phyloP scores from a whole-genome alignment of 768 basidiomycete genomes.

The Scleroderma citrinum region DNA sequence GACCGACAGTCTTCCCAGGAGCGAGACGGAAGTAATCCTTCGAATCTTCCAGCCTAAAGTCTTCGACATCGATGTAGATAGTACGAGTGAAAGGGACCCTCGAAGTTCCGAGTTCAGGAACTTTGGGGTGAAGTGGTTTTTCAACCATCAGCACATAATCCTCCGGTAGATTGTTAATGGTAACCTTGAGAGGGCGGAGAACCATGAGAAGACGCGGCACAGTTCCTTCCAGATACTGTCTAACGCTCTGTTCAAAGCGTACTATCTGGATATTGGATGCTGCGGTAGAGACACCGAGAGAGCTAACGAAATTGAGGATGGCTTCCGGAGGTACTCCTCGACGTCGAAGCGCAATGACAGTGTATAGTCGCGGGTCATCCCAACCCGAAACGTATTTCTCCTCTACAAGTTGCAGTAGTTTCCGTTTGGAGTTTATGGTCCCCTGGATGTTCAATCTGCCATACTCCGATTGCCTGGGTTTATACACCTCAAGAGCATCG shows the following conservation, averaged over 20 bases:
- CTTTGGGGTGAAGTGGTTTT: constrained; percentile 92
- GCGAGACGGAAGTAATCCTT: constrained; percentile 97
- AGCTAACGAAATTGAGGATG: constrained; percentile 86
- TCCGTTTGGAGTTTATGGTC: constrained; percentile 95
- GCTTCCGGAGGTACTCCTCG: constrained; percentile 97
- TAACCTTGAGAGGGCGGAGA: constrained; percentile 82
- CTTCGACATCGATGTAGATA: constrained; percentile 88
- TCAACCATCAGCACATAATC: constrained; percentile 79
- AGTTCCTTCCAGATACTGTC: constrained; percentile 83
- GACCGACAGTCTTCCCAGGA: constrained; percentile 94
- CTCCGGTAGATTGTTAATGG: constrained; percentile 84
- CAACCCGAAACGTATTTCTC: constrained; percentile 82
- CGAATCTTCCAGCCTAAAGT: constrained; percentile 88
- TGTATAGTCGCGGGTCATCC: constrained; percentile 98
- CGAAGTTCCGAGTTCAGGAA: constrained; percentile 78
- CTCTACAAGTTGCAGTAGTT: constrained; percentile 83
- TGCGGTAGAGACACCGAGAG: constrained; percentile 88
- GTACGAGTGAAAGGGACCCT: constrained; percentile 81
- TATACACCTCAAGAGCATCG: constrained; percentile 95
- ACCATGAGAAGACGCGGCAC: constrained; percentile 92
- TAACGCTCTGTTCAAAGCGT: constrained; percentile 86
- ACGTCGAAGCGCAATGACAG: constrained; percentile 89
- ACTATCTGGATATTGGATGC: constrained; percentile 77
- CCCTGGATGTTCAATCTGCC: constrained; percentile 91
- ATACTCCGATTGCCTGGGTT: constrained; percentile 94